Evolutionary conservation across 2,329 filamentous ascomycete genomes (phyloP).

Genomic region (Ophiostoma fasciatum): DNA sequence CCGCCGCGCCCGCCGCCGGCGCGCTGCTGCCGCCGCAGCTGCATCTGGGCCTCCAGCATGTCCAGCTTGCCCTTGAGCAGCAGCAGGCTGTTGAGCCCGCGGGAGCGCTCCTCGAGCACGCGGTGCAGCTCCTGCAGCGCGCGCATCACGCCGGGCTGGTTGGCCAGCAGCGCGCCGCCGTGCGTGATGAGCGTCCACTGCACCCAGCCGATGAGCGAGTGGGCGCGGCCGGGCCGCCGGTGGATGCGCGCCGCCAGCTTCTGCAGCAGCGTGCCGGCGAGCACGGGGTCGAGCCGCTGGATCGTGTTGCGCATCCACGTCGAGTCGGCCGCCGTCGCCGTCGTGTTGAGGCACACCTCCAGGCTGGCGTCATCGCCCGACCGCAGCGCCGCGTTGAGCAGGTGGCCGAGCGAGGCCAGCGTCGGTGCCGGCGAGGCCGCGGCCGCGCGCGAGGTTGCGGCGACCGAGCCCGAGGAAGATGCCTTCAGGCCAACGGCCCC

Average conservation of each 20-base stretch:
- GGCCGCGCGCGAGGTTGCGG: background rate
- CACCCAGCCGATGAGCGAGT: slow-evolving; percentile 85
- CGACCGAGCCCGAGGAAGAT: slow-evolving; percentile 21
- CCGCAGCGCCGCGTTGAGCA: slow-evolving; percentile 83
- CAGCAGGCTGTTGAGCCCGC: slow-evolving; percentile 66
- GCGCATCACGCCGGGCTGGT: slow-evolving; percentile 68
- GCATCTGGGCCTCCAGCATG: slow-evolving; percentile 81
- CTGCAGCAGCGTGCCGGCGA: slow-evolving; percentile 64
- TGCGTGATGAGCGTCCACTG: slow-evolving; percentile 90
- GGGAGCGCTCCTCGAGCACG: slow-evolving; percentile 75
- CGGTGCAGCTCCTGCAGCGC: slow-evolving; percentile 67
- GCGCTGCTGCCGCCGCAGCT: slow-evolving; percentile 54
- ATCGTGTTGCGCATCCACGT: slow-evolving; percentile 75
- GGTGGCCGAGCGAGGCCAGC: slow-evolving; percentile 58
- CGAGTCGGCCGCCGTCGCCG: slow-evolving; percentile 55
- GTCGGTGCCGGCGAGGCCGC: background rate
- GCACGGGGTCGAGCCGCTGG: slow-evolving; percentile 71
- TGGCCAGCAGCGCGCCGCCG: slow-evolving; percentile 75
- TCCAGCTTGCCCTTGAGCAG: slow-evolving; percentile 91
- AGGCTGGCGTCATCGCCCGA: slow-evolving; percentile 84
- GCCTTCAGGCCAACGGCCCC: slow-evolving; percentile 14
- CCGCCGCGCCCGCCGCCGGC: slow-evolving; percentile 18
- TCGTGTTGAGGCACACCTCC: slow-evolving; percentile 78
- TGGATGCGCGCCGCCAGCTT: slow-evolving; percentile 80
- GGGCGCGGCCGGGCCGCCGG: slow-evolving; percentile 73